Conservation (phyloP, 1,139 yeast species). For the Tardiomyces blankii region DNA sequence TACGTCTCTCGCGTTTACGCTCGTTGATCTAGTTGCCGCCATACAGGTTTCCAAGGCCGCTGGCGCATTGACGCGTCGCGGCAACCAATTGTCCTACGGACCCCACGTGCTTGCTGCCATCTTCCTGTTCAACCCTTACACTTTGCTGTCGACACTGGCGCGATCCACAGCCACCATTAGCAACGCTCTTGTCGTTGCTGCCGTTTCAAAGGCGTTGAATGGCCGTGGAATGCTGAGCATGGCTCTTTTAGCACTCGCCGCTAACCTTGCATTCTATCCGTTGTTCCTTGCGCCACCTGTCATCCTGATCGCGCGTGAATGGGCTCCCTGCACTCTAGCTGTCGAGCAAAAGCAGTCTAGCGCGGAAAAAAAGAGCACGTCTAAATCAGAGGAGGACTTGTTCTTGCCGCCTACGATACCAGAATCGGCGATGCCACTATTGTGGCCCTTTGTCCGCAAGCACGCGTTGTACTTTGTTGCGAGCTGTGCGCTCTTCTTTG, state of each 20-base stretch:
- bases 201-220: slow-evolving; percentile 37
- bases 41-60: slow-evolving; percentile 34
- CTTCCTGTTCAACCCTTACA: slow-evolving; percentile 73
- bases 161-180: slow-evolving; percentile 57
- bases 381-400: not conserved
- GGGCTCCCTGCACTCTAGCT: not conserved
- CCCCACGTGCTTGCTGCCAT: slow-evolving; percentile 33
- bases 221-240: slow-evolving; percentile 36
- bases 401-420: not conserved
- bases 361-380: not conserved
- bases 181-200: slow-evolving; percentile 42
- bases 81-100: slow-evolving; percentile 5
- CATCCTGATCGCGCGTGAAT: not conserved
- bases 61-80: slow-evolving; percentile 25
- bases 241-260: slow-evolving; percentile 47
- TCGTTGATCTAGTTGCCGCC: slow-evolving; percentile 33
- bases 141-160: slow-evolving; percentile 54
- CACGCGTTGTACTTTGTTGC: slow-evolving; percentile 10
- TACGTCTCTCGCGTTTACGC: slow-evolving; percentile 28
- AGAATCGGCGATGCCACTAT: not conserved
- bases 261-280: slow-evolving; percentile 49
- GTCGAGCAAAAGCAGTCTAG: not conserved
- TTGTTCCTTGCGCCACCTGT: slow-evolving; percentile 9
- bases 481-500: slow-evolving; percentile 27
- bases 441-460: slow-evolving; percentile 19